These are phyloP conservation scores for Cephalotrichum gorgonifer DNA, from an alignment of 2,329 filamentous ascomycete species.

Conservation along the genomic window DNA sequence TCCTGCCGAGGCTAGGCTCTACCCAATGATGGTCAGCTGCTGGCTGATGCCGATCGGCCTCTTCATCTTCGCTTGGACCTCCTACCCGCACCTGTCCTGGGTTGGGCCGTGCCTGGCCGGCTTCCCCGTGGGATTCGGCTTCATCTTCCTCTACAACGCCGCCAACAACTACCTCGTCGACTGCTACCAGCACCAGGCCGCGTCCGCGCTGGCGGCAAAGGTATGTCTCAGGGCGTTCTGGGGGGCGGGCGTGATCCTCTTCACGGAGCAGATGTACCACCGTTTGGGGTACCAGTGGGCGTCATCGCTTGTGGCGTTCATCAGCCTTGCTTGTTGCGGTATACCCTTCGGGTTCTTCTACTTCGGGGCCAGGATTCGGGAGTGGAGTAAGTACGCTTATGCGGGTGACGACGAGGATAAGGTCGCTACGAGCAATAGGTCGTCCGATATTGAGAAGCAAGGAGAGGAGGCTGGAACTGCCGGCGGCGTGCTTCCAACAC, in stretches of 20 bases:
- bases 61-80: conserved; percentile 52
- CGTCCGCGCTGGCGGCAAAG: conserved; percentile 72
- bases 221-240: conserved; percentile 71
- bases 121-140: conserved; percentile 65
- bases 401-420: no score
- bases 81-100: conserved; percentile 57
- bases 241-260: conserved; percentile 68
- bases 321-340: conserved; percentile 65
- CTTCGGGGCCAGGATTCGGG: conserved; percentile 62
- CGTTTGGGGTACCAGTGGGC: conserved; percentile 69
- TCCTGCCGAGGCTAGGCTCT: conserved; percentile 66
- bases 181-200: conserved; percentile 60
- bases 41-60: conserved; percentile 56
- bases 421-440: no score
- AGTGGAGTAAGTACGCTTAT: conserved; percentile 64
- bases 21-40: conserved; percentile 73
- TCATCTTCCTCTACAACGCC: conserved; percentile 76
- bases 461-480: no score
- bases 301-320: conserved; percentile 58
- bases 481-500: no score
- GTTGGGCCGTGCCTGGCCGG: conserved; percentile 63
- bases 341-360: conserved; percentile 79
- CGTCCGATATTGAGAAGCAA: no score
- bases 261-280: conserved; percentile 73
- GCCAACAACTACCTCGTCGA: conserved; percentile 65